A percentile compares a stretch with the other conserved stretches of the same genome.
phyloP scores from a whole-genome alignment of 176 grass and related monocot species.

The Echinochloa phyllopogon region DNA sequence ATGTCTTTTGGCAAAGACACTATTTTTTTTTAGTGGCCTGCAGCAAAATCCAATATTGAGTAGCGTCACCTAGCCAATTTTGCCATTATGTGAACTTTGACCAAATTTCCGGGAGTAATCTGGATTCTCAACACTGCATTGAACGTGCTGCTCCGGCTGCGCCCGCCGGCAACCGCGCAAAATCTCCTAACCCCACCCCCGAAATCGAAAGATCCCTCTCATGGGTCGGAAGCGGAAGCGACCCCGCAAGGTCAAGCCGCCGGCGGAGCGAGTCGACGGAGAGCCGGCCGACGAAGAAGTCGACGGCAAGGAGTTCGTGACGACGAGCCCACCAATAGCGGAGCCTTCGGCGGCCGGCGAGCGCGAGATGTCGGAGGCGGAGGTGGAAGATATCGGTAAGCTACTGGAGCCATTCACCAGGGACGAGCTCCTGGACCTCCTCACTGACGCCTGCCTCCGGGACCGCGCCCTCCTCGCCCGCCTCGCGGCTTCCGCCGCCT shows the following conservation, averaged over 20 bases:
- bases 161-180: background rate
- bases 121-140: no score
- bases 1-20: no score
- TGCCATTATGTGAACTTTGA: no score
- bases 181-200: background rate
- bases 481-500: constrained; percentile 44
- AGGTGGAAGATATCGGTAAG: constrained; percentile 49
- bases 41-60: no score
- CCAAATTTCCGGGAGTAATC: no score
- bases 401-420: constrained; percentile 72
- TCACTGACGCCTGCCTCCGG: constrained; percentile 53
- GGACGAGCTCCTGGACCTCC: constrained; percentile 67
- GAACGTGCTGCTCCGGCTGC: background rate
- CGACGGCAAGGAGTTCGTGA: constrained; percentile 11
- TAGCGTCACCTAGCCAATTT: no score
- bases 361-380: background rate
- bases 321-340: constrained; percentile 8
- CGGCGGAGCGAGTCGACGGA: constrained; percentile 1
- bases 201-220: background rate
- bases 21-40: no score
- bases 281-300: constrained; percentile 34
- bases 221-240: constrained; percentile 53
- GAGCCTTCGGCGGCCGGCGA: constrained; percentile 4
- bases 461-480: constrained; percentile 47
- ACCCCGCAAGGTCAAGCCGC: background rate